phyloP scores from a whole-genome alignment of 129 eudicot species.

The Lactuca saligna region DNA sequence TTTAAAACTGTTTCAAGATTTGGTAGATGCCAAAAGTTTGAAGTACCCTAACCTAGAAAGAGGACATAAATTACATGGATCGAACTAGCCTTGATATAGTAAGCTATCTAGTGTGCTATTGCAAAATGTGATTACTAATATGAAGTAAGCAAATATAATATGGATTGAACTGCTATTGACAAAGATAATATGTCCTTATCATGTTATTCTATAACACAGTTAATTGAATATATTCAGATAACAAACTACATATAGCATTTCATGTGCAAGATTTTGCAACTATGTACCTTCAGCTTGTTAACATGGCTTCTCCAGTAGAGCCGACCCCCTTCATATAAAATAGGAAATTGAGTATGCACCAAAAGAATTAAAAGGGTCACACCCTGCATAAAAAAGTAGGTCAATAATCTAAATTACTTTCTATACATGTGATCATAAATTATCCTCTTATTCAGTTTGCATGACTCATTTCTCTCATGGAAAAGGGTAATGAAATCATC shows the following conservation, averaged over 20 bases:
- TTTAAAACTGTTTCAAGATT: no score
- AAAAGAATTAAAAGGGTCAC: slow-evolving; percentile 63
- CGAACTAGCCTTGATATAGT: no score
- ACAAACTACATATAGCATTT: not conserved
- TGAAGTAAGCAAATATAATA: no score
- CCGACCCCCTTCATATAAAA: slow-evolving; percentile 65
- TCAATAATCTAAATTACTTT: not conserved
- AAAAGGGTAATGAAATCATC: not conserved
- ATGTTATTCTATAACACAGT: no score
- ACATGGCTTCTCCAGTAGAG: slow-evolving; percentile 68
- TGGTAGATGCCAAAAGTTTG: no score
- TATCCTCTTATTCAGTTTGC: not conserved
- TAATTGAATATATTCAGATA: not conserved
- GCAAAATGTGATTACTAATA: no score
- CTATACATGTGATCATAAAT: no score
- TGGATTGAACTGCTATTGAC: no score
- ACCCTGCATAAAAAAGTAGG: slow-evolving; percentile 53
- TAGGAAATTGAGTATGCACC: slow-evolving; percentile 66
- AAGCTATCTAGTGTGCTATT: no score
- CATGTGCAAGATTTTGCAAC: slow-evolving; percentile 4
- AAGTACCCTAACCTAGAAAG: no score
- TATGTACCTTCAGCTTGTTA: slow-evolving; percentile 71
- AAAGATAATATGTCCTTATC: no score
- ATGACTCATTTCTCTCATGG: slow-evolving; percentile 7
- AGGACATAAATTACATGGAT: no score